Evolutionary conservation across 306 rosid species (phyloP).

Genomic region (Herpetospermum pedunculosum): DNA sequence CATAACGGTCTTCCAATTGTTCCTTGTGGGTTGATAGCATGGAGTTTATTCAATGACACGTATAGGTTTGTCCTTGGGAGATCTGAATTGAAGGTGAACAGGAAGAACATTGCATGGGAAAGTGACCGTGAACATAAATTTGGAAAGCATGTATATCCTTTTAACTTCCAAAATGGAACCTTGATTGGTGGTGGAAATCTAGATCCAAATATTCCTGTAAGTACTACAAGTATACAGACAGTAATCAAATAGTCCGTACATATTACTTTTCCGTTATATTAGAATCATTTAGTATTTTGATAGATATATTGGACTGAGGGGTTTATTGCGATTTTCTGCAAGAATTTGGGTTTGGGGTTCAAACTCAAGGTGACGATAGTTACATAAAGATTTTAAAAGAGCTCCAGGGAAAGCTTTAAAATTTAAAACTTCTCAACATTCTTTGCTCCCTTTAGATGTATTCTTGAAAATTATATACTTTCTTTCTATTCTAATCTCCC

Average conservation of each 20-base stretch:
- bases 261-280: not conserved
- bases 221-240: slow-evolving; percentile 23
- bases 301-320: not conserved
- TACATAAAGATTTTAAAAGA: not conserved
- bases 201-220: slow-evolving; percentile 63
- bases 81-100: slow-evolving; percentile 56
- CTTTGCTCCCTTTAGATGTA: not conserved
- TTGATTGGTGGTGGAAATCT: slow-evolving; percentile 76
- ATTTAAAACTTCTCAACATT: not conserved
- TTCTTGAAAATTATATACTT: not conserved
- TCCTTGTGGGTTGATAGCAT: slow-evolving; percentile 90
- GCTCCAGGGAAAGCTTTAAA: not conserved
- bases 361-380: not conserved
- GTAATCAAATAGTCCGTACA: not conserved
- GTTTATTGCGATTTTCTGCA: not conserved
- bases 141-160: slow-evolving; percentile 82
- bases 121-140: slow-evolving; percentile 84
- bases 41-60: slow-evolving; percentile 94
- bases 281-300: not conserved
- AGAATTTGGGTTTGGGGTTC: not conserved
- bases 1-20: slow-evolving; percentile 53
- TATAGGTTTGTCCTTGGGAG: slow-evolving; percentile 51
- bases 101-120: slow-evolving; percentile 89
- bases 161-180: slow-evolving; percentile 89
- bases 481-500: not conserved